These are phyloP conservation scores for Epichloe sylvatica DNA, from an alignment of 2,329 filamentous ascomycete species.

Conservation along the genomic window DNA sequence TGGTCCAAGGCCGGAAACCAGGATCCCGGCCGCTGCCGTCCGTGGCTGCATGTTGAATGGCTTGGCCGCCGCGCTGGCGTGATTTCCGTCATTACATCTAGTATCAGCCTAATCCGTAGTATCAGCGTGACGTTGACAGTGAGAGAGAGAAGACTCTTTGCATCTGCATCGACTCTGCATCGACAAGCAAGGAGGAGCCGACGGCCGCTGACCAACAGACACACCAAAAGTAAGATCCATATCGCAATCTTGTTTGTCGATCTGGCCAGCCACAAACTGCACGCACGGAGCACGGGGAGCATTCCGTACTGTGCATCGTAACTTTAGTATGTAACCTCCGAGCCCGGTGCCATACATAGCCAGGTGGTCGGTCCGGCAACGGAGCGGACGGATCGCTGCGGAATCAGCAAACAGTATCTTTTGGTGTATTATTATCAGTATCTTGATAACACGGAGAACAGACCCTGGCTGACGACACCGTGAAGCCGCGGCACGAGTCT, in stretches of 20 bases:
- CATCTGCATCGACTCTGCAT: not conserved
- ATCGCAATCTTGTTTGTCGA: not conserved
- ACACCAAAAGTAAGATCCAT: not conserved
- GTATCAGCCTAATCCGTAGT: not conserved
- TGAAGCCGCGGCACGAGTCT: no score
- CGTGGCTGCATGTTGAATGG: not conserved
- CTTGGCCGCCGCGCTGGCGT: not conserved
- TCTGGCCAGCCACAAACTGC: not conserved
- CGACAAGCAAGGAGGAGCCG: not conserved
- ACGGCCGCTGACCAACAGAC: not conserved
- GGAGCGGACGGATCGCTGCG: not conserved
- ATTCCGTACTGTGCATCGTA: not conserved
- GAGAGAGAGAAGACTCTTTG: no score
- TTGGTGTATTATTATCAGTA: no score
- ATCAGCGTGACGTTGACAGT: not conserved
- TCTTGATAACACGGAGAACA: no score
- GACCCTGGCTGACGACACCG: no score
- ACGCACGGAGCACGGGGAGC: no score
- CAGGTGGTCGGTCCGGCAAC: not conserved
- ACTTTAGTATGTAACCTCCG: not conserved
- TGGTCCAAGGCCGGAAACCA: slow-evolving; percentile 2
- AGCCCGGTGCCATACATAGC: not conserved
- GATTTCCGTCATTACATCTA: not conserved
- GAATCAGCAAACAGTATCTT: no score
- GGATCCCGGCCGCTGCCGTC: slow-evolving; percentile 2